These are phyloP conservation scores for Flaveria brownii DNA, from an alignment of 129 eudicot genomes.

Conservation along the genomic window DNA sequence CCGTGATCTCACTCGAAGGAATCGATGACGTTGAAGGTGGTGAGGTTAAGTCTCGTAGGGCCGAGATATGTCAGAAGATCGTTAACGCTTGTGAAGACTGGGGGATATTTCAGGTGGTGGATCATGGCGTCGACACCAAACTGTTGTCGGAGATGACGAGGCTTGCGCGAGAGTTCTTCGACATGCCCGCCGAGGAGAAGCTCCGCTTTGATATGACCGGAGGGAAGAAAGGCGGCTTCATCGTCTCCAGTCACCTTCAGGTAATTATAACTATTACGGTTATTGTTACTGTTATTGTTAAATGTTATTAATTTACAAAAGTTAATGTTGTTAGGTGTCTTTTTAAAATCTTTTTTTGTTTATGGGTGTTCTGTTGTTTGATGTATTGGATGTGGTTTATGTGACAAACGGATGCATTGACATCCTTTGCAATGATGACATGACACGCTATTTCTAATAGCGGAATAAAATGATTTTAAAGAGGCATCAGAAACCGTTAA, in stretches of 20 bases:
- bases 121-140: constrained; percentile 64
- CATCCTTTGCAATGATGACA: too few relatives aligned
- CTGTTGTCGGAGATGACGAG: constrained; percentile 64
- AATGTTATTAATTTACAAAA: too few relatives aligned
- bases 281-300: too few relatives aligned
- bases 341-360: too few relatives aligned
- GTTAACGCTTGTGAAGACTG: constrained; percentile 86
- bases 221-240: constrained; percentile 96
- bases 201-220: constrained; percentile 90
- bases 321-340: too few relatives aligned
- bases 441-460: too few relatives aligned
- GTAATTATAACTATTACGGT: constrained; percentile 27
- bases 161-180: constrained; percentile 67
- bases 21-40: constrained; percentile 41
- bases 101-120: constrained; percentile 95
- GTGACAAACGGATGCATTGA: too few relatives aligned
- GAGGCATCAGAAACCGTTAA: too few relatives aligned
- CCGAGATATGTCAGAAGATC: constrained; percentile 63
- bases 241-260: constrained; percentile 94
- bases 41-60: constrained; percentile 34
- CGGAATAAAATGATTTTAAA: too few relatives aligned
- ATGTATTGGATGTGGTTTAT: too few relatives aligned
- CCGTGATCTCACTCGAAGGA: constrained; percentile 79
- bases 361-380: too few relatives aligned
- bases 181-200: constrained; percentile 68